Percentiles rank a stretch among this genome's conserved stretches.
These are phyloP conservation scores for Eimeria acervulina DNA, from an alignment of 169 alveolate genomes.

Conservation along the genomic window DNA sequence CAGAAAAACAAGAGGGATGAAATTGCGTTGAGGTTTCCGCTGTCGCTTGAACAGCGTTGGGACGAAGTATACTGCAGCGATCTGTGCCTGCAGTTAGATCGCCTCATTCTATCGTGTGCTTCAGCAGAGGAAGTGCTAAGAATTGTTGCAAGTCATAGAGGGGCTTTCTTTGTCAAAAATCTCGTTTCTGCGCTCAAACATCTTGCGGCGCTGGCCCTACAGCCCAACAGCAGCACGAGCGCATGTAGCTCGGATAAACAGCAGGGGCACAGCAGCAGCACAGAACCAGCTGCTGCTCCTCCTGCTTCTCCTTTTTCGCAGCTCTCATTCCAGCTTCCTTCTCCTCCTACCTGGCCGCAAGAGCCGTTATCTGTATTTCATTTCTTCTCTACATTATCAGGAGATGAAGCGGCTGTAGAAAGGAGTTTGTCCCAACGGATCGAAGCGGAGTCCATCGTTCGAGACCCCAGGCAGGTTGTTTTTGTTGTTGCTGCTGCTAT, in stretches of 20 bases:
- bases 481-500: not conserved
- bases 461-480: conserved; percentile 68
- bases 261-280: conserved; percentile 22
- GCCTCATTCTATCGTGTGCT: conserved; percentile 73
- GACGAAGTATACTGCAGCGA: conserved; percentile 82
- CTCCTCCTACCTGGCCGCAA: conserved; percentile 65
- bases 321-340: not conserved
- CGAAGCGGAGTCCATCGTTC: conserved; percentile 13
- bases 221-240: conserved; percentile 48
- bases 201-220: conserved; percentile 18
- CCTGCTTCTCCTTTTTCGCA: not conserved
- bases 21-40: not conserved
- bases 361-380: not conserved
- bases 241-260: not conserved
- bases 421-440: not conserved
- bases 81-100: conserved; percentile 86
- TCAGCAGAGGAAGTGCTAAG: conserved; percentile 83
- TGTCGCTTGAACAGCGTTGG: conserved; percentile 30
- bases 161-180: conserved; percentile 86
- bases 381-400: not conserved
- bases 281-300: conserved; percentile 12
- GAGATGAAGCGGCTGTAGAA: conserved; percentile 19
- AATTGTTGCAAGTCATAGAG: conserved; percentile 85
- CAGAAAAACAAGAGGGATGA: not conserved
- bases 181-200: conserved; percentile 85